These are phyloP conservation scores for Suillus clintonianus DNA, from an alignment of 768 basidiomycete species.

Conservation along the genomic window DNA sequence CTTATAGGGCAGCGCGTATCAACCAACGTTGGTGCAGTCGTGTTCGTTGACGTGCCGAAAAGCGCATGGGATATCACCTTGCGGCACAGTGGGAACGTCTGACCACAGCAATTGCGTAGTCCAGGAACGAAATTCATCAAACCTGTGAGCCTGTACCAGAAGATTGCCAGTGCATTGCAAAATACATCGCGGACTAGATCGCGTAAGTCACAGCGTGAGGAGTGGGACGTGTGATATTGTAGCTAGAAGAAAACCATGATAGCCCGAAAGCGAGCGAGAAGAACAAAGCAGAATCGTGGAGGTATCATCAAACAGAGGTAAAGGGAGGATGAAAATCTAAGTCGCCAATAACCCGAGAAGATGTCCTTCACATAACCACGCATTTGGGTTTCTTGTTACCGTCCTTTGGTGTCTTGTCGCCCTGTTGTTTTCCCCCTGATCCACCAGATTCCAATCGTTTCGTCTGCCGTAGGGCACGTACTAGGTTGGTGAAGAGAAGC, in stretches of 20 bases:
- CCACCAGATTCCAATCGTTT: slow-evolving; percentile 53
- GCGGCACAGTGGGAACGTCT: slow-evolving; percentile 2
- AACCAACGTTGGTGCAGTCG: background rate
- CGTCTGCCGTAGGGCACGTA: slow-evolving; percentile 78
- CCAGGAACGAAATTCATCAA: background rate
- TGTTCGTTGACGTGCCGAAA: background rate
- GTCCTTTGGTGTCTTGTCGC: slow-evolving; percentile 45
- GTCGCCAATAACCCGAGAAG: slow-evolving; percentile 59
- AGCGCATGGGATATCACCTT: background rate
- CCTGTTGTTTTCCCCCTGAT: slow-evolving; percentile 38
- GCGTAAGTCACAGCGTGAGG: slow-evolving; percentile 41
- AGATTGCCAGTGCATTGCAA: slow-evolving; percentile 36
- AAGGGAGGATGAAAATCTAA: slow-evolving; percentile 69
- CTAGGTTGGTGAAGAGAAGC: slow-evolving; percentile 83
- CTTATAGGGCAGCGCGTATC: background rate
- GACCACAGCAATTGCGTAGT: background rate
- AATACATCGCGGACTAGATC: slow-evolving; percentile 42
- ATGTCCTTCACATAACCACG: slow-evolving; percentile 76
- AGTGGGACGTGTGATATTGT: slow-evolving; percentile 29
- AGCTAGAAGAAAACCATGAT: slow-evolving; percentile 34
- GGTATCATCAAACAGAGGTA: slow-evolving; percentile 85
- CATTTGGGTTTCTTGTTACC: slow-evolving; percentile 57
- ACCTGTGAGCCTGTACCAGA: background rate
- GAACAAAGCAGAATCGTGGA: slow-evolving; percentile 39
- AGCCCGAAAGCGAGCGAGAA: slow-evolving; percentile 22